A percentile compares a stretch with the other conserved stretches of the same genome.
These are phyloP conservation scores for Paecilomyces sp. DNA, from an alignment of 2,329 filamentous ascomycete genomes.

Conservation along the genomic window DNA sequence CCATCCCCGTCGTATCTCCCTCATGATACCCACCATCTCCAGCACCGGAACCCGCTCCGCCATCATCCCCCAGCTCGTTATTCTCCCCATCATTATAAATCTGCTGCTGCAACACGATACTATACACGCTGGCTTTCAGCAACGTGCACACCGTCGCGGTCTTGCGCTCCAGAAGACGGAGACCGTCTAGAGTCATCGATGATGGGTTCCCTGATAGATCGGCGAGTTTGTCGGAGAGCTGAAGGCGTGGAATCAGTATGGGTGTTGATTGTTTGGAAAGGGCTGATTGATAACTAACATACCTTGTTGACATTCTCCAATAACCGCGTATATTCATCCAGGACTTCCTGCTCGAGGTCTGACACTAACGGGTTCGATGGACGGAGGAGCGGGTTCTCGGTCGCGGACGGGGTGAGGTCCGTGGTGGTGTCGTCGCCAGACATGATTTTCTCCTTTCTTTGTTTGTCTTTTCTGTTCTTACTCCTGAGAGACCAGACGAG, in stretches of 20 bases:
- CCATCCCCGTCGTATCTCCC: neutral
- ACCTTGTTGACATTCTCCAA: constrained; percentile 90
- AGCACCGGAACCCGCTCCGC: neutral
- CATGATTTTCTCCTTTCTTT: constrained; percentile 8
- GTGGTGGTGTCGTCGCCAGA: constrained; percentile 10
- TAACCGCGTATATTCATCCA: constrained; percentile 86
- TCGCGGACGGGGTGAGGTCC: constrained; percentile 7
- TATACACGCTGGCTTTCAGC: constrained; percentile 96
- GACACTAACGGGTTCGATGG: constrained; percentile 45
- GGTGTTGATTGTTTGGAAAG: no score
- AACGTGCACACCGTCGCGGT: constrained; percentile 91
- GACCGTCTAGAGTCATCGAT: constrained; percentile 69
- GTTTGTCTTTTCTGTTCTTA: neutral
- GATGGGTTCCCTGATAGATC: constrained; percentile 55
- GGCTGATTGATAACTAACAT: constrained; percentile 6
- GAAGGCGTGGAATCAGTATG: neutral
- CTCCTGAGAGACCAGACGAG: no score
- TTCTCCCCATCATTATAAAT: constrained; percentile 57
- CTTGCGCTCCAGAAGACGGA: constrained; percentile 86
- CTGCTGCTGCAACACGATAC: constrained; percentile 96
- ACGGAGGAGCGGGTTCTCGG: constrained; percentile 30
- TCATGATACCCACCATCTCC: neutral
- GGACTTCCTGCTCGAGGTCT: constrained; percentile 83
- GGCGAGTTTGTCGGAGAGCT: constrained; percentile 44
- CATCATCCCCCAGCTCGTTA: constrained; percentile 10